A percentile compares a stretch with the other conserved stretches of the same genome.
phyloP scores from a whole-genome alignment of 1,284 basidiomycete genomes.

The Tilletia setariae region DNA sequence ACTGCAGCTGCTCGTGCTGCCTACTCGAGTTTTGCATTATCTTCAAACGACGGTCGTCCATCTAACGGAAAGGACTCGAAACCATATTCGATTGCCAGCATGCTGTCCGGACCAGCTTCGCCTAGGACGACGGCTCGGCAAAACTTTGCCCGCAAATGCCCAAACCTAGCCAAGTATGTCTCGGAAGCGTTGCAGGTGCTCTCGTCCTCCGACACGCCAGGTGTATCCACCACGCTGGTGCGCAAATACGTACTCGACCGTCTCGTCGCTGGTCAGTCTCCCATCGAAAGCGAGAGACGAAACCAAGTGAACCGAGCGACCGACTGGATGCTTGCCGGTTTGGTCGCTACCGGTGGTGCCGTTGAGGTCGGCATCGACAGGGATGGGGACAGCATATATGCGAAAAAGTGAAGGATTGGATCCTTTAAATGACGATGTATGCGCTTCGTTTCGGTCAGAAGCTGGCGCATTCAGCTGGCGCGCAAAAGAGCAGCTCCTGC shows the following conservation, averaged over 20 bases:
- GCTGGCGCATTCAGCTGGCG: no score
- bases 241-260: not conserved
- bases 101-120: slow-evolving; percentile 3
- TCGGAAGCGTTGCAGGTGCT: slow-evolving; percentile 1
- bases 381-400: not conserved
- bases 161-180: slow-evolving; percentile 1
- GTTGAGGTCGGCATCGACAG: not conserved
- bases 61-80: not conserved
- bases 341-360: not conserved
- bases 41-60: not conserved
- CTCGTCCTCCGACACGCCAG: not conserved
- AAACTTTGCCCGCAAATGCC: not conserved
- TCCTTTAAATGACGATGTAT: no score
- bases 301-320: not conserved
- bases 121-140: not conserved
- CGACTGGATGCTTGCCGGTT: not conserved
- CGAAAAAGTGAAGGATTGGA: not conserved
- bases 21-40: not conserved
- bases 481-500: no score
- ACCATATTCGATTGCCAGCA: not conserved
- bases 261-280: not conserved
- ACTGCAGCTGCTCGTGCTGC: no score
- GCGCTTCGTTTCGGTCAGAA: no score
- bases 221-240: not conserved
- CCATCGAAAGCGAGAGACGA: not conserved